These are phyloP conservation scores for Aspergillus sp. DNA, from an alignment of 2,329 filamentous ascomycete genomes.

Conservation along the genomic window DNA sequence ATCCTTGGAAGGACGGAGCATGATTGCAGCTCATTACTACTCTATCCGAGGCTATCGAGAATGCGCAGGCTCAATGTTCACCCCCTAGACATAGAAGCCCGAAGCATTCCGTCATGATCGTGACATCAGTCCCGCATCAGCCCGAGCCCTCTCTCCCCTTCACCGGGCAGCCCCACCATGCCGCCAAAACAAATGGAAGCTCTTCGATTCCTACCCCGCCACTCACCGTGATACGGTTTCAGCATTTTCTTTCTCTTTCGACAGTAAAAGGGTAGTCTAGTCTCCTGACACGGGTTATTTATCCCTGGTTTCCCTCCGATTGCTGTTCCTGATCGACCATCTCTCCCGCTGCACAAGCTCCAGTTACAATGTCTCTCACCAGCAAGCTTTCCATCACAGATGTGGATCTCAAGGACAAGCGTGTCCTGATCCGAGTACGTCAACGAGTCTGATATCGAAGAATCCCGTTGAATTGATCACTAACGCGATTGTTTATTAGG, in stretches of 20 bases:
- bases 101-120: constrained; percentile 31
- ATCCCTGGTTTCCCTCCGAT: constrained; percentile 6
- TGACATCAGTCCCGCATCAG: constrained; percentile 46
- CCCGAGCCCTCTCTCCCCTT: constrained; percentile 30
- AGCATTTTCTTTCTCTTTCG: constrained; percentile 10
- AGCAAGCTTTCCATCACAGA: constrained; percentile 98
- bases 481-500: constrained; percentile 54
- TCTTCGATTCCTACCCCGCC: constrained; percentile 22
- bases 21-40: constrained; percentile 3
- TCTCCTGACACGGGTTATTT: constrained; percentile 10
- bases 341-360: constrained; percentile 17
- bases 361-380: constrained; percentile 80
- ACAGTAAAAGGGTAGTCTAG: neutral
- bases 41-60: constrained; percentile 26
- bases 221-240: constrained; percentile 24
- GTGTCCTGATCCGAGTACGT: constrained; percentile 92
- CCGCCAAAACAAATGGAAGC: constrained; percentile 15
- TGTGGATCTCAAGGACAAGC: constrained; percentile 96
- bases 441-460: constrained; percentile 7
- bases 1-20: constrained; percentile 10
- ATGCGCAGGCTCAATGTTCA: constrained; percentile 16
- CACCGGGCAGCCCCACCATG: constrained; percentile 29
- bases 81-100: constrained; percentile 26
- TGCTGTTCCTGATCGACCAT: constrained; percentile 10
- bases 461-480: constrained; percentile 8